Percentiles rank a stretch among this genome's conserved stretches.
Evolutionary conservation across 306 rosid genomes (phyloP).

Genomic region (Carpinus viminea): DNA sequence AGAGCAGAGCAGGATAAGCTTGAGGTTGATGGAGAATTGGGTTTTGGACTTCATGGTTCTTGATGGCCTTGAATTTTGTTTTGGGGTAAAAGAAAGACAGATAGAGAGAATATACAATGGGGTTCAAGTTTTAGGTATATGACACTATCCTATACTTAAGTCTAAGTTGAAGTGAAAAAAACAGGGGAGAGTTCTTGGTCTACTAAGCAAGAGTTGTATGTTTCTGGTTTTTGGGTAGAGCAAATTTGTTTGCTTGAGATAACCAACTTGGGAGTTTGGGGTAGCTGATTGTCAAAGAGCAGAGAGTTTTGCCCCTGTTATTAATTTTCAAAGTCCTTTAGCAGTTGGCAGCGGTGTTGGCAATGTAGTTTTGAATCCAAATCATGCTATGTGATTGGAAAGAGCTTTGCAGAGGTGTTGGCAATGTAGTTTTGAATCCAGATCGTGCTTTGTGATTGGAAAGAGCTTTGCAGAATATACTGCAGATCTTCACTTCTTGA

Average conservation of each 20-base stretch:
- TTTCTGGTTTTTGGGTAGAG: conserved; percentile 1
- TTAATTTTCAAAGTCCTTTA: conserved; percentile 24
- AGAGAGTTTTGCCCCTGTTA: conserved; percentile 15
- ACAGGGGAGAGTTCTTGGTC: conserved; percentile 20
- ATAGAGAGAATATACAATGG: too few relatives aligned
- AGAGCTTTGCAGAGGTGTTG: too few relatives aligned
- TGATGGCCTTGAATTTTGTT: too few relatives aligned
- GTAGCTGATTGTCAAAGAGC: conserved; percentile 19
- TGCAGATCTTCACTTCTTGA: conserved; percentile 28
- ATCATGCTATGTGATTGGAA: conserved; percentile 28
- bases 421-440: too few relatives aligned
- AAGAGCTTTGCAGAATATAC: conserved; percentile 34
- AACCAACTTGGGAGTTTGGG: conserved; percentile 23
- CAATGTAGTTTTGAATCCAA: conserved; percentile 23
- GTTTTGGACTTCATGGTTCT: too few relatives aligned
- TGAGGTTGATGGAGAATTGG: too few relatives aligned
- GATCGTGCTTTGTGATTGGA: too few relatives aligned
- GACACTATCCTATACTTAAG: too few relatives aligned
- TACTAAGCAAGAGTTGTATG: not conserved
- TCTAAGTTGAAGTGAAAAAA: too few relatives aligned
- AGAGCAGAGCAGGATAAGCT: too few relatives aligned
- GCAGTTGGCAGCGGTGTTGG: conserved; percentile 11
- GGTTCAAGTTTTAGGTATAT: too few relatives aligned
- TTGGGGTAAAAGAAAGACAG: too few relatives aligned
- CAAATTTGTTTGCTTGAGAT: conserved; percentile 15